Percentiles rank a stretch among this genome's conserved stretches.
phyloP scores from a whole-genome alignment of 164 flowering plant species.

The grape (Vitis vinifera) region ASM3070453v1 NC_081817.1:29462501-29463000 shows the following conservation, averaged over 20 bases:
- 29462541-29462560: no score
- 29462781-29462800: slow-evolving; percentile 15
- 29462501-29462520: no score
- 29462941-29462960: neutral
- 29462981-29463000: no score
- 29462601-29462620: no score
- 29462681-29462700: neutral
- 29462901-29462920: neutral
- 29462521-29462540: no score
- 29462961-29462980: neutral
- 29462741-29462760: slow-evolving; percentile 17
- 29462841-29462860: no score
- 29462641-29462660: no score
- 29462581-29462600: no score
- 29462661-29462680: no score
- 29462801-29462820: neutral
- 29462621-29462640: no score
- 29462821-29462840: no score
- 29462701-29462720: neutral
- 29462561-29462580: no score
- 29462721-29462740: neutral
- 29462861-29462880: neutral
- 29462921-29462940: neutral
- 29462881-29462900: neutral
- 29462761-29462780: slow-evolving; percentile 18